These are phyloP conservation scores for Chrysanthemum lavandulifolium DNA, from an alignment of 129 eudicot species.

Conservation along the genomic window DNA sequence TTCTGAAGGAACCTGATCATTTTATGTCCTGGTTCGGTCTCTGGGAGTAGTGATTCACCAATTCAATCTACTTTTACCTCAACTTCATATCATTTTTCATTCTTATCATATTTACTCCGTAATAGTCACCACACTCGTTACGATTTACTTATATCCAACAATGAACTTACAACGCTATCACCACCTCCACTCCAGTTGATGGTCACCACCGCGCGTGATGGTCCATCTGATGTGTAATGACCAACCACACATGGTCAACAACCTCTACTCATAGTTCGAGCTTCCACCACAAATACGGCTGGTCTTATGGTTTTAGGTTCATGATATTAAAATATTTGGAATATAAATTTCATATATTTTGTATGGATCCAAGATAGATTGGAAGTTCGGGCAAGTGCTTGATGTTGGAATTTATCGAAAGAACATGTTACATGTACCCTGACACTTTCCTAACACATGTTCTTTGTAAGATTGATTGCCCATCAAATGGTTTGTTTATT, in stretches of 20 bases:
- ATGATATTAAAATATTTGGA: background rate
- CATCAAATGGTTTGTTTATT: constrained; percentile 19
- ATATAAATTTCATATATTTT: background rate
- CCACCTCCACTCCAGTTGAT: too few relatives aligned
- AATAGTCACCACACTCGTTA: too few relatives aligned
- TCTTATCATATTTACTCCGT: too few relatives aligned
- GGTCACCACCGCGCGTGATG: too few relatives aligned
- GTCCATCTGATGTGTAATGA: background rate
- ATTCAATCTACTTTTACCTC: too few relatives aligned
- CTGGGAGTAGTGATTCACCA: too few relatives aligned
- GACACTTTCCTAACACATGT: constrained; percentile 3
- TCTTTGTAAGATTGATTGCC: constrained; percentile 9
- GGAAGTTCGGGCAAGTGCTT: background rate
- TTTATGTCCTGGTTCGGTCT: too few relatives aligned
- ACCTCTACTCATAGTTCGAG: background rate
- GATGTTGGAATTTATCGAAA: constrained; percentile 1
- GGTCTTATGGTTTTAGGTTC: background rate
- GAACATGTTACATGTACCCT: constrained; percentile 13
- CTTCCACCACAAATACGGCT: too few relatives aligned
- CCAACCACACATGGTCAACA: background rate
- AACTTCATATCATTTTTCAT: too few relatives aligned
- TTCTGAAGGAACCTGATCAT: too few relatives aligned
- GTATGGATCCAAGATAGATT: constrained; percentile 18
- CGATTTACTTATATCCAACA: too few relatives aligned
- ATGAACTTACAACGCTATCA: too few relatives aligned